Conservation (phyloP, 1,284 basidiomycete species). For the Trametes hirsuta region DNA sequence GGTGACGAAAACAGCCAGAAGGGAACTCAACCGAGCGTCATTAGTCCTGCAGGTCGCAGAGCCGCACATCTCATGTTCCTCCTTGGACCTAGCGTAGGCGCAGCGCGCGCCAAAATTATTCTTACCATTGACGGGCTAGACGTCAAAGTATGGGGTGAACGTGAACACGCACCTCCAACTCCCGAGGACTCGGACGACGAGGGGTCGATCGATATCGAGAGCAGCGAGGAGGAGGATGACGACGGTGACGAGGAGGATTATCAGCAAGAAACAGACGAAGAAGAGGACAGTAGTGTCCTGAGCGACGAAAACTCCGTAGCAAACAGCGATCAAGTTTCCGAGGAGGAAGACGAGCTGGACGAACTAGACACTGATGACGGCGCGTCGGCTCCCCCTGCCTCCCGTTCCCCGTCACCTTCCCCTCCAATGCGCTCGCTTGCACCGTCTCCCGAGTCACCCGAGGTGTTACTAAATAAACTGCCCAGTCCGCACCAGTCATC, state of each 20-base stretch:
- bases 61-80: constrained; percentile 60
- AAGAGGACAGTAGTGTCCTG: constrained; percentile 7
- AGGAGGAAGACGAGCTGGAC: constrained; percentile 15
- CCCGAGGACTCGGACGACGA: constrained; percentile 16
- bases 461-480: neutral
- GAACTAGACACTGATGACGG: constrained; percentile 27
- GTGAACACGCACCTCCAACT: constrained; percentile 37
- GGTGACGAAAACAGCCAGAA: constrained; percentile 5
- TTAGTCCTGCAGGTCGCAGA: neutral
- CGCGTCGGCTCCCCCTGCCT: constrained; percentile 28
- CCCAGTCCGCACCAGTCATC: neutral
- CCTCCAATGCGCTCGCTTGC: constrained; percentile 19
- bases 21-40: neutral
- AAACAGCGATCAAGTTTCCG: constrained; percentile 19
- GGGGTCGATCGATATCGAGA: constrained; percentile 14
- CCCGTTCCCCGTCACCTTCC: constrained; percentile 28
- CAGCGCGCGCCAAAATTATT: constrained; percentile 61
- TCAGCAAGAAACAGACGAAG: constrained; percentile 30
- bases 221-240: constrained; percentile 30
- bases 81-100: constrained; percentile 63
- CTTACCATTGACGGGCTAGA: constrained; percentile 67
- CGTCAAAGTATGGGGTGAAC: constrained; percentile 54
- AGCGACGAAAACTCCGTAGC: constrained; percentile 19
- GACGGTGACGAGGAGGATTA: constrained; percentile 30
- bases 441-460: constrained; percentile 17